Evolutionary conservation across 2,329 filamentous ascomycete genomes (phyloP), one percentile per base, ranked within the genome.

Genomic region (Botrytis aclada): DNA sequence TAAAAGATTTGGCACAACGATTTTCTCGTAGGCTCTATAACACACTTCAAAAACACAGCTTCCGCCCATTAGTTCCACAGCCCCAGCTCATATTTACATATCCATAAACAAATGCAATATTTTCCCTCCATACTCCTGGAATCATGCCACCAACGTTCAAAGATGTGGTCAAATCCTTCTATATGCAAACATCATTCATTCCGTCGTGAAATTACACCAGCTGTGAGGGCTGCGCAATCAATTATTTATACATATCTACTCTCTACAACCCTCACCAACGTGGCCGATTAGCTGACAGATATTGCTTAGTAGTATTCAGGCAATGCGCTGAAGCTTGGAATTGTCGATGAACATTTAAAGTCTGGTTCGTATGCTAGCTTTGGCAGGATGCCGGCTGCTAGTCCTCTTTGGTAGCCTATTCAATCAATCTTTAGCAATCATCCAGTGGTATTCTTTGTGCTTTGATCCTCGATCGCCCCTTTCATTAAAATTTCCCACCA

Each of bases 361-460:
- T 86, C 84, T 47, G 90, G 86, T 34, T 89, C 83, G 80, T 92
- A 94, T 0, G 93, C 91, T 84, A 93, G 91, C 56, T 84, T 81
- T 3, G 96, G 96, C 83, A 99, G 82, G 65, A 95, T 93, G 0
- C 93, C 93, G 9, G 72, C 72, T n/a, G 72, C 72, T 8, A 73
- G 66, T 43, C 61, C 72, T 41, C 51, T 62, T 25, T 73, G 34
- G 34, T 73, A 73, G 39, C 70, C 70, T 72, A 51, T 71, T 70
- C 0, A 34, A 32, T 37, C 34, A 29, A 18, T 29, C 16, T 34
- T 60, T 70, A 62, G 67, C 43, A 62, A 14, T 5, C 20, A n/a
- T 14, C 43, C 2, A 12, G 34, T 20, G 10, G 45, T 45, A n/a
- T 22, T 8, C 4, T 14, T 14, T 0, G 43, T 25, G 6, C 12